phyloP scores from a whole-genome alignment of 1,139 yeast species.

The Yamadazyma sp. region DNA sequence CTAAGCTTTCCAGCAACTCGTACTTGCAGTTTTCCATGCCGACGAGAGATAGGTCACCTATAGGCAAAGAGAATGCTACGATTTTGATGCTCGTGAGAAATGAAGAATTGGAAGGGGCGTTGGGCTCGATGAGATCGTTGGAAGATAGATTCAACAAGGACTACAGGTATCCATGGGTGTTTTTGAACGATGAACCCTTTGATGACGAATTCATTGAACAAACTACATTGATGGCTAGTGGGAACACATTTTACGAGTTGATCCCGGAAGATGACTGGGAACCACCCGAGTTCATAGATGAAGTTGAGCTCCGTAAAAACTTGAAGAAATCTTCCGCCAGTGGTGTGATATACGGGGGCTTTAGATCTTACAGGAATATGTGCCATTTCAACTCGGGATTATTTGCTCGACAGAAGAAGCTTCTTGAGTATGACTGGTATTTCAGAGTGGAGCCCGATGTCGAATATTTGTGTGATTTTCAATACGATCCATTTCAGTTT shows the following conservation, averaged over 20 bases:
- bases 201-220: slow-evolving; percentile 42
- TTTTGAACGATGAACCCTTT: slow-evolving; percentile 46
- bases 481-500: slow-evolving; percentile 45
- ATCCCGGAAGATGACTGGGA: slow-evolving; percentile 46
- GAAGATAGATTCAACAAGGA: slow-evolving; percentile 49
- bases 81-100: slow-evolving; percentile 48
- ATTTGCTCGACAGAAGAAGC: slow-evolving; percentile 41
- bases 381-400: slow-evolving; percentile 50
- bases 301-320: slow-evolving; percentile 25
- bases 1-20: slow-evolving; percentile 46
- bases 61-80: slow-evolving; percentile 53
- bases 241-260: slow-evolving; percentile 54
- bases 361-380: slow-evolving; percentile 46
- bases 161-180: slow-evolving; percentile 49
- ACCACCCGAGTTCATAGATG: slow-evolving; percentile 39
- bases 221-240: slow-evolving; percentile 84
- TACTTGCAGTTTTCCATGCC: slow-evolving; percentile 34
- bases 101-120: slow-evolving; percentile 41
- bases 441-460: slow-evolving; percentile 51
- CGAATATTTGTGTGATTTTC: slow-evolving; percentile 49
- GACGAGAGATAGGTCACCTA: slow-evolving; percentile 29
- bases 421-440: slow-evolving; percentile 44
- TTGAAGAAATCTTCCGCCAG: slow-evolving; percentile 22
- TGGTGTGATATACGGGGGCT: slow-evolving; percentile 42
- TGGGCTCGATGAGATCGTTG: slow-evolving; percentile 42